Evolutionary conservation across 331 rosid genomes (phyloP).

Genomic region (Phaseolus coccineus): DNA sequence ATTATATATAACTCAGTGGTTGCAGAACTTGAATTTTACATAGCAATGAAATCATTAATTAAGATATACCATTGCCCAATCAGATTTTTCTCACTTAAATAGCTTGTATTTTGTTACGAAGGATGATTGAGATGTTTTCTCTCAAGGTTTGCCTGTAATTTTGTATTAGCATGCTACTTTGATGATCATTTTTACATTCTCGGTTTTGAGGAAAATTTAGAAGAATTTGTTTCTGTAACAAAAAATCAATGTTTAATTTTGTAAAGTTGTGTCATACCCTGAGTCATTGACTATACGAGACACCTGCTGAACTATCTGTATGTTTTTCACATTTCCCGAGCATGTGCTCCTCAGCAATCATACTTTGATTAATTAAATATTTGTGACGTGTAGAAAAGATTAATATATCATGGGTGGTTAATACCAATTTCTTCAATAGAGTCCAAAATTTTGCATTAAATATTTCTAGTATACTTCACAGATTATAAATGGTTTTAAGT

Average conservation of each 20-base stretch:
- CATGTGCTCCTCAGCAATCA: conserved; percentile 6
- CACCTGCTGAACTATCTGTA: not conserved
- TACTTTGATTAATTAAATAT: not conserved
- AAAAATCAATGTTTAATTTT: not conserved
- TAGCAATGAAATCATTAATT: not conserved
- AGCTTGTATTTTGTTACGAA: not conserved
- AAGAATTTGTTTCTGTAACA: not conserved
- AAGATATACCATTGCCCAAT: not conserved
- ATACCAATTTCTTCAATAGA: not conserved
- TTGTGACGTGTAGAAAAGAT: conserved; percentile 16
- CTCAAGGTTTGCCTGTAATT: not conserved
- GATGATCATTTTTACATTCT: not conserved
- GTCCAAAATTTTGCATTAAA: not conserved
- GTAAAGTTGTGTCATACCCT: not conserved
- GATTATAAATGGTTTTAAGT: not conserved
- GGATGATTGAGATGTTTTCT: not conserved
- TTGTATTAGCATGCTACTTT: conserved; percentile 4
- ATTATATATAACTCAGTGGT: not conserved
- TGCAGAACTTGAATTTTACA: not conserved
- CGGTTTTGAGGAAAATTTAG: not conserved
- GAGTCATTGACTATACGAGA: not conserved
- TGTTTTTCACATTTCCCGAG: not conserved
- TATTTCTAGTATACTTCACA: not conserved
- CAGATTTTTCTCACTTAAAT: not conserved
- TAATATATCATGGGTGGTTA: not conserved